These are phyloP conservation scores for Neurospora africana DNA, from an alignment of 495 filamentous ascomycete species.

Conservation along the genomic window DNA sequence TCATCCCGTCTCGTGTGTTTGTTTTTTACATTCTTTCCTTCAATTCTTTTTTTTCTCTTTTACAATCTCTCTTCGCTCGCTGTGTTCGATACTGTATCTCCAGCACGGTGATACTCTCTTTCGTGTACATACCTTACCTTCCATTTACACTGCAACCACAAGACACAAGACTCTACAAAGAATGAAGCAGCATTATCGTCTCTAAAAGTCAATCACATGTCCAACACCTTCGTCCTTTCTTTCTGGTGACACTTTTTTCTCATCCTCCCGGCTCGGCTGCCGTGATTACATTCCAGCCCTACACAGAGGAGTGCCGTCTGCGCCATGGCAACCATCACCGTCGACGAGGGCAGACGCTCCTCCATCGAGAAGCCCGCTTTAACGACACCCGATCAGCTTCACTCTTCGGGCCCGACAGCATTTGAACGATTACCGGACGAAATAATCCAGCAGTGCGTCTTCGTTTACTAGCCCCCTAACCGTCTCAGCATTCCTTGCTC, in stretches of 20 bases:
- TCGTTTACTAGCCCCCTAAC: neutral
- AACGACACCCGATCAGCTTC: constrained; percentile 7
- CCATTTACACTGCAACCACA: neutral
- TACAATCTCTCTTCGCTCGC: neutral
- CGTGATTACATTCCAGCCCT: constrained; percentile 5
- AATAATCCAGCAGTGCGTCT: constrained; percentile 40
- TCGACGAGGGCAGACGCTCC: constrained; percentile 13
- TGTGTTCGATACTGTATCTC: neutral
- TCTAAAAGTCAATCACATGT: neutral
- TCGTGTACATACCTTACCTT: neutral
- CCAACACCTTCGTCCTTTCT: neutral
- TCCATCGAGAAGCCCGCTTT: constrained; percentile 25
- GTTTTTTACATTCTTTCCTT: neutral
- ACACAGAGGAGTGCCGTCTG: constrained; percentile 2
- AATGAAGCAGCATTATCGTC: neutral
- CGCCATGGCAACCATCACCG: constrained; percentile 16
- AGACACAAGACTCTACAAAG: neutral
- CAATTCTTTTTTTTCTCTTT: neutral
- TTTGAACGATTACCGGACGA: constrained; percentile 39
- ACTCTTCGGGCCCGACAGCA: constrained; percentile 13
- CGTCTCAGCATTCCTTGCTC: too few relatives aligned
- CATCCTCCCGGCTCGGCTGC: neutral
- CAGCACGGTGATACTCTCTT: neutral
- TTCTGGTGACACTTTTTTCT: neutral
- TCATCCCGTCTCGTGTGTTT: neutral